Evolutionary conservation across 768 basidiomycete species (phyloP).

Genomic region (Naganishia vishniacii): DNA sequence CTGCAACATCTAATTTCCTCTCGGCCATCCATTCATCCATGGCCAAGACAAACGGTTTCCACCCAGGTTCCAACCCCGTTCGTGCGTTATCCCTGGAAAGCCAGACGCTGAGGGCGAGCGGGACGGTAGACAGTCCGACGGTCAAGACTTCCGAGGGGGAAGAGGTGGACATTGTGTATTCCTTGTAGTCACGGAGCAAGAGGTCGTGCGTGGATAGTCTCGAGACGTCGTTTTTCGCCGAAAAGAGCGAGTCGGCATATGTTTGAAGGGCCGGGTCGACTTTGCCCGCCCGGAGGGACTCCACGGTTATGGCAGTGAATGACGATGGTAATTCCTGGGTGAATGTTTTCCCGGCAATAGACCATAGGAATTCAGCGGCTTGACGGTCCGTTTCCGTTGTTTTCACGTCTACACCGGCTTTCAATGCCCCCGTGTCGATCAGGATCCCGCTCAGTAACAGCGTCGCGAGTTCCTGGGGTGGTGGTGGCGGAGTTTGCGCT

Average conservation of each 20-base stretch:
- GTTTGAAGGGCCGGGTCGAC: constrained; percentile 23
- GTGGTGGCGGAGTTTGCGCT: constrained; percentile 27
- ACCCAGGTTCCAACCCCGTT: constrained; percentile 28
- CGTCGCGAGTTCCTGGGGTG: constrained; percentile 63
- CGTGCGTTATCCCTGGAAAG: constrained; percentile 49
- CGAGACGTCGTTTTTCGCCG: constrained; percentile 64
- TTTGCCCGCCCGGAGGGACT: constrained; percentile 4
- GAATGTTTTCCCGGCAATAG: background rate
- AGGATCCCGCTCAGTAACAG: constrained; percentile 75
- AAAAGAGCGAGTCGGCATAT: constrained; percentile 54
- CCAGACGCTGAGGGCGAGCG: constrained; percentile 62
- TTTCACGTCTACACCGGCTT: constrained; percentile 62
- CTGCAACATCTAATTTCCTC: constrained; percentile 62
- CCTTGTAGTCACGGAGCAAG: constrained; percentile 90
- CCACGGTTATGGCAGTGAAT: constrained; percentile 31
- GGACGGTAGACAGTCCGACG: constrained; percentile 78
- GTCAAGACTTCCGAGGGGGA: constrained; percentile 53
- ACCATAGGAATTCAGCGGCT: constrained; percentile 62
- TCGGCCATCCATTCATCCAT: constrained; percentile 62
- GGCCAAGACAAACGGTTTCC: constrained; percentile 48
- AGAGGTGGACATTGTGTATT: constrained; percentile 59
- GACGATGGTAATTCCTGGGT: background rate
- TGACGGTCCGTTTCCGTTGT: constrained; percentile 61
- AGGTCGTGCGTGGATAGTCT: constrained; percentile 68
- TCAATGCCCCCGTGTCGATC: constrained; percentile 80